Evolutionary conservation across 129 eudicot species (phyloP).

Genomic region (sunflower (Helianthus annuus)): HanXRQr2.0-SUNRISE NC_035436.2:187558787-187559286

Average conservation of each 20-base stretch:
- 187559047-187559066: neutral
- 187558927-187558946: conserved; percentile 5
- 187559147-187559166: too few relatives aligned
- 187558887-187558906: conserved; percentile 21
- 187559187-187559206: too few relatives aligned
- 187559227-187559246: too few relatives aligned
- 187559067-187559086: neutral
- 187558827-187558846: conserved; percentile 21
- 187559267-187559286: too few relatives aligned
- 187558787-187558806: neutral
- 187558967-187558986: neutral
- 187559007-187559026: neutral
- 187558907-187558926: conserved; percentile 15
- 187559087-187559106: neutral
- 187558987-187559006: neutral
- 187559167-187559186: too few relatives aligned
- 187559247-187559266: too few relatives aligned
- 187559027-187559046: neutral
- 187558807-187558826: conserved; percentile 26
- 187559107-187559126: too few relatives aligned
- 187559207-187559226: too few relatives aligned
- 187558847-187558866: conserved; percentile 24
- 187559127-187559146: too few relatives aligned
- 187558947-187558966: neutral
- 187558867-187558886: conserved; percentile 15